These are phyloP conservation scores for Penicillium sumatraense DNA, from an alignment of 2,329 filamentous ascomycete genomes.

Conservation along the genomic window DNA sequence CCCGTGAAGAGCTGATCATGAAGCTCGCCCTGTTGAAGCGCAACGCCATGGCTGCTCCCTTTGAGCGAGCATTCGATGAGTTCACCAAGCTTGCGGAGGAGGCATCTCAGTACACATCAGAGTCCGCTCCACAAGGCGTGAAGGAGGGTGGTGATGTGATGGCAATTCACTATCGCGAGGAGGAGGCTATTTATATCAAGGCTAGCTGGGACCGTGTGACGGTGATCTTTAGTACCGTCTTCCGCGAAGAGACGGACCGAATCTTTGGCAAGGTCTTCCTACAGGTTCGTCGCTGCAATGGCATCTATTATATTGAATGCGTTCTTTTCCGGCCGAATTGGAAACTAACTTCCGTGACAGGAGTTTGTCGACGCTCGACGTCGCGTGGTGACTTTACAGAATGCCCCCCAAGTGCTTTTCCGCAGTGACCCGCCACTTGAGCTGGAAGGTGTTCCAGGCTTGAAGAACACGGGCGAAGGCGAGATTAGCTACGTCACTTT, in stretches of 20 bases:
- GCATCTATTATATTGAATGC: too few relatives aligned
- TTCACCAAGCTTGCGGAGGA: constrained; percentile 85
- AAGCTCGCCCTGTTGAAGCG: constrained; percentile 92
- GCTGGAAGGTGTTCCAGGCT: constrained; percentile 82
- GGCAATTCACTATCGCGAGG: constrained; percentile 96
- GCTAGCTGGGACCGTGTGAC: constrained; percentile 96
- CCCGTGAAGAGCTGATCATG: constrained; percentile 80
- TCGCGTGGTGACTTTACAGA: constrained; percentile 81
- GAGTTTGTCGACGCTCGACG: constrained; percentile 97
- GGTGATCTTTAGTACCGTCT: constrained; percentile 98
- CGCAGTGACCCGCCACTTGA: constrained; percentile 92
- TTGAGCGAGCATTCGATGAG: constrained; percentile 95
- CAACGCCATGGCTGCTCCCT: constrained; percentile 98
- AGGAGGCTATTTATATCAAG: constrained; percentile 99
- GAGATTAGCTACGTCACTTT: constrained; percentile 98
- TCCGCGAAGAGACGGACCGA: constrained; percentile 95
- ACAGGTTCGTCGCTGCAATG: constrained; percentile 55
- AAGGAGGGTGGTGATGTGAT: constrained; percentile 89
- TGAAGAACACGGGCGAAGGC: constrained; percentile 73
- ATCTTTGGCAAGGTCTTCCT: constrained; percentile 98
- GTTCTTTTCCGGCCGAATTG: not conserved
- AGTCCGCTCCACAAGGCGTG: constrained; percentile 90
- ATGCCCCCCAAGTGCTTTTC: constrained; percentile 96
- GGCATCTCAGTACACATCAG: constrained; percentile 88
- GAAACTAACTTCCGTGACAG: constrained; percentile 35